phyloP scores from a whole-genome alignment of 176 grass and related monocot genomes.

The Oryza longistaminata region DNA sequence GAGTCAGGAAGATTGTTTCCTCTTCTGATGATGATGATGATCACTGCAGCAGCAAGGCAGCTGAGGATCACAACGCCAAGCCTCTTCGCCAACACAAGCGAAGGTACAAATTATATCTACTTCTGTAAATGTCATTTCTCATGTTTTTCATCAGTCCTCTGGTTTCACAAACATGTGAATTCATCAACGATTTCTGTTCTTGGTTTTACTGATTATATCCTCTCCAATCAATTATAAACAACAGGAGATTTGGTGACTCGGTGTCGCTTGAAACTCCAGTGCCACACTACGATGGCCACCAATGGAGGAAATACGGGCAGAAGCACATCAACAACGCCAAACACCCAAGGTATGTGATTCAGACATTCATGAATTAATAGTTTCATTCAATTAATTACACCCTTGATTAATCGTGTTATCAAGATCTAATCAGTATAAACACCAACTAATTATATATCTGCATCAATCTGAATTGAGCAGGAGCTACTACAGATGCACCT shows the following conservation, averaged over 20 bases:
- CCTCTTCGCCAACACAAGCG: constrained; percentile 37
- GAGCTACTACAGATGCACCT: constrained; percentile 45
- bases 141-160: background rate
- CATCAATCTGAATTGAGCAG: background rate
- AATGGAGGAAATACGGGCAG: constrained; percentile 67
- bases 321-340: constrained; percentile 46
- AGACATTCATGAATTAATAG: background rate
- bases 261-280: constrained; percentile 39
- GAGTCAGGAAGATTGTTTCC: constrained; percentile 17
- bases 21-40: too few relatives aligned
- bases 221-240: background rate
- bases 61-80: too few relatives aligned
- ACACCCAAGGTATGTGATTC: constrained; percentile 30
- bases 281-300: constrained; percentile 49
- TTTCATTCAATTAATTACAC: background rate
- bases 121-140: background rate
- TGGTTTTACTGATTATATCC: background rate
- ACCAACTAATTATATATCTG: too few relatives aligned
- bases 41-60: background rate
- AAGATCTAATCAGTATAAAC: too few relatives aligned
- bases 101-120: too few relatives aligned
- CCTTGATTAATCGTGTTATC: background rate
- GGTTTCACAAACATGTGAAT: background rate
- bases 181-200: background rate
- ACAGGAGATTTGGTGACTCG: constrained; percentile 36